phyloP scores from a whole-genome alignment of 441 rosid genomes.

The Populus hybrid region DNA sequence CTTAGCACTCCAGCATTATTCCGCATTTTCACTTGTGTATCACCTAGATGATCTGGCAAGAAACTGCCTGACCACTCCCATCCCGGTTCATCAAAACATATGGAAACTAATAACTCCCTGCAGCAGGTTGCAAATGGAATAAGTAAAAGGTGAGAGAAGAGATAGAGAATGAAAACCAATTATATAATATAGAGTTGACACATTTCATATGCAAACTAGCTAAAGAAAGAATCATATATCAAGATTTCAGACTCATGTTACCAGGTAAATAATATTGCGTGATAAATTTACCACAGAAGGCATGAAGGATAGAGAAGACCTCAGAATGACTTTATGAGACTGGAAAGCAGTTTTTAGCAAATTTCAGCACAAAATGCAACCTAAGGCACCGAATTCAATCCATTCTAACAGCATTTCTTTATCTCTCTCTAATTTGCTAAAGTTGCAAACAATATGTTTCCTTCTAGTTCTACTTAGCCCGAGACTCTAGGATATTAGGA shows the following conservation, averaged over 20 bases:
- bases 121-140: conserved; percentile 25
- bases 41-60: conserved; percentile 93
- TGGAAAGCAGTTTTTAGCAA: too few relatives aligned
- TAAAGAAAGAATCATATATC: not conserved
- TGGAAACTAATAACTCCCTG: conserved; percentile 86
- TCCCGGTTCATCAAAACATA: conserved; percentile 89
- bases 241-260: too few relatives aligned
- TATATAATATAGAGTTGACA: not conserved
- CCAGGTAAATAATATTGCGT: too few relatives aligned
- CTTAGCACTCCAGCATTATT: conserved; percentile 65
- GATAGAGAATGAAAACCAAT: not conserved
- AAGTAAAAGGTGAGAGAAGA: not conserved
- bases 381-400: not conserved
- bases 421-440: not conserved
- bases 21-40: conserved; percentile 91
- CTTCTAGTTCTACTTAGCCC: not conserved
- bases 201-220: not conserved
- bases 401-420: not conserved
- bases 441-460: not conserved
- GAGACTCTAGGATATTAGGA: not conserved
- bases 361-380: not conserved
- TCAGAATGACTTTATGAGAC: too few relatives aligned
- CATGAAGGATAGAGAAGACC: too few relatives aligned
- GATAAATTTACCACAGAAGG: too few relatives aligned
- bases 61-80: conserved; percentile 99